Base-by-base conservation (phyloP, 148 eudicot species). In the Rhododendron mucronatum region DNA sequence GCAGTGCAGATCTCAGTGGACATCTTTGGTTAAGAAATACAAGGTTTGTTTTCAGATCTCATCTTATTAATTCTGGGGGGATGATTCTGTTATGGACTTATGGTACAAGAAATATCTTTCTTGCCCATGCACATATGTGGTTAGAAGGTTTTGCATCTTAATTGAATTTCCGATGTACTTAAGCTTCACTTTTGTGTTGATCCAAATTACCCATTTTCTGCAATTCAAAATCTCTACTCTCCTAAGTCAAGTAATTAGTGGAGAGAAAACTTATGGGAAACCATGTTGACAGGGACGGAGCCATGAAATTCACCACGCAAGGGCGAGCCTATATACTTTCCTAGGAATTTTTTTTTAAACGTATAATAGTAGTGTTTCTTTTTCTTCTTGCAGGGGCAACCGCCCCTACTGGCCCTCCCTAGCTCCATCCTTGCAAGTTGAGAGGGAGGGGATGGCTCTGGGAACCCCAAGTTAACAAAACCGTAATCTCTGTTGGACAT, bases 1-100 rank as follows among this genome's bases (percentile, higher is more conserved):
- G 51, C 99, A 97, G 86, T 97, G 99, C 91, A 97, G 95, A 94
- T 94, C 96, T 78, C 87, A 95, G 48, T 97, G 99, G 99, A 85
- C 98, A 59, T 95, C 99, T 77, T 90, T 97, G 82, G 90, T 93
- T 84, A 98, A 92, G 88, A 94, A 95, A 92, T 95, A 97, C 9
- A 98, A 97, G 99, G 99, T 97, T 83, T 83, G 92, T 88, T 90
- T 71, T 88, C 13, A 33, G 71, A 33, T 63, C 69, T 61, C 6
- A 11, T 20, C 26, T 63, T 1, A 0, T 6, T 33, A 53, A 13
- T 15, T 12, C 9, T 61, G 39, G 28, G 28, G 26, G 69, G 28
- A 7, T 21, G 26, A 63, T 63, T 7, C 7, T 26, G 69, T 21
- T 21, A 63, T 21, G 69, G 26, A 28, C 26, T 63, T 37, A 5